These are phyloP conservation scores for Geotrichum fermentans DNA, from an alignment of 1,139 yeast species.

Conservation along the genomic window DNA sequence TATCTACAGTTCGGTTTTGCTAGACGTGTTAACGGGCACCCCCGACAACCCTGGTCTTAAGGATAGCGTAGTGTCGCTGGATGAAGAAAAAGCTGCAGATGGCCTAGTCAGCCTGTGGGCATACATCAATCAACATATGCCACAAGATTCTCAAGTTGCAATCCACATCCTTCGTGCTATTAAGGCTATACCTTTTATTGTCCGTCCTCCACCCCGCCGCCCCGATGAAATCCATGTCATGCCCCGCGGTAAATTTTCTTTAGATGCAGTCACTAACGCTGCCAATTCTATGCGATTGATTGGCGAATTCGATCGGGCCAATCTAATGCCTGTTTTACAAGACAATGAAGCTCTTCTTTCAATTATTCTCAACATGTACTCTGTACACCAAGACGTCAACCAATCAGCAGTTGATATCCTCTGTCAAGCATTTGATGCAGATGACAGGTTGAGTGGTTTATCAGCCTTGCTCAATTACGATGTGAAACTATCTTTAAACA, in stretches of 20 bases:
- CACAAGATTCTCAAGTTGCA: slow-evolving; percentile 17
- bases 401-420: slow-evolving; percentile 69
- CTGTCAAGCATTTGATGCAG: slow-evolving; percentile 74
- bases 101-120: slow-evolving; percentile 22
- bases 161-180: slow-evolving; percentile 20
- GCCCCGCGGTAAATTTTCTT: slow-evolving; percentile 23
- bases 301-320: slow-evolving; percentile 44
- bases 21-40: slow-evolving; percentile 24
- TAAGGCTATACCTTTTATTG: slow-evolving; percentile 22
- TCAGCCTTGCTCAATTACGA: slow-evolving; percentile 48
- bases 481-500: slow-evolving; percentile 43
- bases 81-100: slow-evolving; percentile 23
- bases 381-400: slow-evolving; percentile 27
- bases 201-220: slow-evolving; percentile 25
- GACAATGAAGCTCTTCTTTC: slow-evolving; percentile 31
- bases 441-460: slow-evolving; percentile 62
- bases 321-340: slow-evolving; percentile 42
- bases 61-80: slow-evolving; percentile 13
- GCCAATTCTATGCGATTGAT: slow-evolving; percentile 27
- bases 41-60: slow-evolving; percentile 21
- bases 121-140: slow-evolving; percentile 18
- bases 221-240: slow-evolving; percentile 20
- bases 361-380: slow-evolving; percentile 27
- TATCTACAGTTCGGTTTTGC: slow-evolving; percentile 17
- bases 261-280: slow-evolving; percentile 18